These are phyloP conservation scores for Colletotrichum tanaceti DNA, from an alignment of 2,329 filamentous ascomycete species.

Conservation along the genomic window DNA sequence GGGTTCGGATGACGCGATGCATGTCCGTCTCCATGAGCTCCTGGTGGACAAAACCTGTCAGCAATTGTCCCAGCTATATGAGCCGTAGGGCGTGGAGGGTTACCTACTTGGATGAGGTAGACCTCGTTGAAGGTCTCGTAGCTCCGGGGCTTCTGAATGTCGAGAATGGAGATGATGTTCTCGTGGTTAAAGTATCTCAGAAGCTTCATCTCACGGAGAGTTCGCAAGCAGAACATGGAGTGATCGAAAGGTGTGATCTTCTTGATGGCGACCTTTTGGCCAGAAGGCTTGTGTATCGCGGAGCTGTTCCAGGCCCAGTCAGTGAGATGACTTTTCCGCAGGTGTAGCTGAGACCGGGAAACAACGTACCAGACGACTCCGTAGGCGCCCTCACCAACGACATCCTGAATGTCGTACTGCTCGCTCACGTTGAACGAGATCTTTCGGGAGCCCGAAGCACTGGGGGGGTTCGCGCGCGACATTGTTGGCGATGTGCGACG, in stretches of 20 bases:
- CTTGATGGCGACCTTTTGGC: constrained; percentile 99
- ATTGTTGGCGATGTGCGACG: constrained; percentile 51
- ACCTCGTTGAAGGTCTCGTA: constrained; percentile 98
- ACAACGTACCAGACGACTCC: constrained; percentile 91
- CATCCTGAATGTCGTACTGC: constrained; percentile 99
- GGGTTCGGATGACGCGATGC: constrained; percentile 98
- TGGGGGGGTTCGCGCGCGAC: constrained; percentile 69
- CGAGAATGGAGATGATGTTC: constrained; percentile 99
- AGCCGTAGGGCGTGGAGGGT: background rate
- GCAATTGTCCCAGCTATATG: constrained; percentile 14
- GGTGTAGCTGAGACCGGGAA: background rate
- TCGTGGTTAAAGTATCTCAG: constrained; percentile 99
- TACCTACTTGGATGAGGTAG: constrained; percentile 91
- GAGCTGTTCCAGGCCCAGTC: constrained; percentile 68
- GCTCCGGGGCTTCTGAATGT: constrained; percentile 97
- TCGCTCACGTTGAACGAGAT: constrained; percentile 99
- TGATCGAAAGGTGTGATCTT: constrained; percentile 99
- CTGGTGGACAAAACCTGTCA: constrained; percentile 56
- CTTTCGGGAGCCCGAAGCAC: constrained; percentile 79
- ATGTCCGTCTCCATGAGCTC: constrained; percentile 99
- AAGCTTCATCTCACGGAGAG: constrained; percentile 98
- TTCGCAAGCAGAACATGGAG: constrained; percentile 98
- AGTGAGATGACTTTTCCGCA: constrained; percentile 29
- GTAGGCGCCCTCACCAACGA: constrained; percentile 97
- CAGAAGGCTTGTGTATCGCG: constrained; percentile 96